Evolutionary conservation across 495 filamentous ascomycete genomes (phyloP).

Genomic region (Astrocystis sublimbata): DNA sequence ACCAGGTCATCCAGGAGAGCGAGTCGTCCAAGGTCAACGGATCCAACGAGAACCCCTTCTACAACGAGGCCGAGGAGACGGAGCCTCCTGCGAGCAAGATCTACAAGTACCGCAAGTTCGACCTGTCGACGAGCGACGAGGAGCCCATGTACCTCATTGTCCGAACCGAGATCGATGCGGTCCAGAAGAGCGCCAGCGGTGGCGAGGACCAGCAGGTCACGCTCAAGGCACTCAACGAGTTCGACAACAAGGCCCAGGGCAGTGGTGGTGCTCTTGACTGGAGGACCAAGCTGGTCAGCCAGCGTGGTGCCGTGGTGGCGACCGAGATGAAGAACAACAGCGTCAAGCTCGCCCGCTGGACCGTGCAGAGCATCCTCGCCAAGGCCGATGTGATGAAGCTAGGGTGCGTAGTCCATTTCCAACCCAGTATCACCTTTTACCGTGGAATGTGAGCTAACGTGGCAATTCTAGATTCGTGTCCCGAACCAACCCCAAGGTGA

Average conservation of each 20-base stretch:
- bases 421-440: not conserved
- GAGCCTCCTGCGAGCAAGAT: slow-evolving; percentile 92
- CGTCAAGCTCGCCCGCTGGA: slow-evolving; percentile 96
- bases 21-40: slow-evolving; percentile 76
- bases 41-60: slow-evolving; percentile 92
- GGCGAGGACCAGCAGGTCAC: slow-evolving; percentile 87
- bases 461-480: slow-evolving; percentile 80
- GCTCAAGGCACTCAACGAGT: slow-evolving; percentile 97
- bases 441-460: slow-evolving; percentile 25
- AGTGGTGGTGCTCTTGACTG: slow-evolving; percentile 93
- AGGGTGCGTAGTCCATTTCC: slow-evolving; percentile 57
- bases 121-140: slow-evolving; percentile 88
- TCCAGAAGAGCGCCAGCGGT: slow-evolving; percentile 87
- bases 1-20: slow-evolving; percentile 86
- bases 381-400: slow-evolving; percentile 97
- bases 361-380: slow-evolving; percentile 90
- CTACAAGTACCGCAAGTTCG: slow-evolving; percentile 97
- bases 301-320: slow-evolving; percentile 93
- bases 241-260: slow-evolving; percentile 95
- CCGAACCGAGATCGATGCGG: slow-evolving; percentile 92
- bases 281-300: slow-evolving; percentile 86
- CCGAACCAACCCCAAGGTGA: slow-evolving; percentile 83
- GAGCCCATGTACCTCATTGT: slow-evolving; percentile 90
- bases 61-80: slow-evolving; percentile 88
- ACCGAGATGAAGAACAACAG: slow-evolving; percentile 99